Base-by-base conservation (phyloP, 495 filamentous ascomycete genomes). In the Xylaria flabelliformis region DNA sequence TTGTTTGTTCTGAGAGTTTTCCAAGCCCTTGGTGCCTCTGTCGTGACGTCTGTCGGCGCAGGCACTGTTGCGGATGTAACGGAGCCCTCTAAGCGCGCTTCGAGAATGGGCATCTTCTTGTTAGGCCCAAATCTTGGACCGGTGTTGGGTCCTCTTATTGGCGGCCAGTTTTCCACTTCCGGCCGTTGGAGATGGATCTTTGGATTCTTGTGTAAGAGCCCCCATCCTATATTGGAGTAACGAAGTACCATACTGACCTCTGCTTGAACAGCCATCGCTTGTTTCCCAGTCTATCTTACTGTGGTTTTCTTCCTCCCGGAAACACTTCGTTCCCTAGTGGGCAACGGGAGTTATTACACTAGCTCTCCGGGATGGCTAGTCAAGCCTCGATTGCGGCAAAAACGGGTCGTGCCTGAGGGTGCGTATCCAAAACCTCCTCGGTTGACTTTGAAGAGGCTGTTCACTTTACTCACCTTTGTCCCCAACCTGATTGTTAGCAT, bases 101-200 rank as follows among this genome's bases (percentile, higher is more conserved):
- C 64, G 0, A 73, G 70, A 15, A 74, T 81, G 48, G 73, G 74
- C 0, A 64, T 71, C 19, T 77, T 81, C 56, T 72, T 81, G 26
- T 48, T 81, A 1, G 79, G 79, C 0, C 79, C 79, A 6, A 79
- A 81, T 69, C 71, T 72, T n/a, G 79, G 79, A n/a, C 79, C 79
- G 2, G 70, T 81, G 34, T 56, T 81, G 4, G 79, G 79, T 4
- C 79, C 79, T 24, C 46, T 81, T 4, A 41, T 81, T n/a, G 79
- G 79, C n/a, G 79, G 79, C 29, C 66, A 69, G 46, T 73, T 81
- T 50, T 72, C 79, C 8, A 72, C 74, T 4, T n/a, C 46, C 0
- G 26, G 69, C 29, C 46, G 42, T 17, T 81, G 80, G 80, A 68
- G 80, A 64, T 81, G 80, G 80, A 75, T 74, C 12, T 81, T 81